Conservation (phyloP, 2,329 filamentous ascomycete genomes). For the Lachnellula cervina region DNA sequence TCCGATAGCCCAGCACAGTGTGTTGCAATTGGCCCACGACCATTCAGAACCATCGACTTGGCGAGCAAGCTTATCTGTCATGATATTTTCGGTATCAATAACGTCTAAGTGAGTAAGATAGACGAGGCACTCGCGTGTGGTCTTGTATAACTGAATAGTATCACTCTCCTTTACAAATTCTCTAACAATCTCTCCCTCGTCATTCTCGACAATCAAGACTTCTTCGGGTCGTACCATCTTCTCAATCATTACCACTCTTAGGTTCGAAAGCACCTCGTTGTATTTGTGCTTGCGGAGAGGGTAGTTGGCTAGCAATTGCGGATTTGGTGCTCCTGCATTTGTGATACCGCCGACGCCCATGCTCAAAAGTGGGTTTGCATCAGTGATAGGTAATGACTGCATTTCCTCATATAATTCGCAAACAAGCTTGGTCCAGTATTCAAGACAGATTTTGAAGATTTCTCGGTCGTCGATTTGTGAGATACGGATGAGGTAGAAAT, state of each 20-base stretch:
- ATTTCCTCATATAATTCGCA: slow-evolving; percentile 98
- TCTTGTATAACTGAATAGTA: slow-evolving; percentile 99
- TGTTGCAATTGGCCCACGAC: slow-evolving; percentile 99
- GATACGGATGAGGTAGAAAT: slow-evolving; percentile 97
- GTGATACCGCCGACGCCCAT: slow-evolving; percentile 67
- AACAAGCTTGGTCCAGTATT: slow-evolving; percentile 98
- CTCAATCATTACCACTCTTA: slow-evolving; percentile 98
- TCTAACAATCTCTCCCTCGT: slow-evolving; percentile 96
- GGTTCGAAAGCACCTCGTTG: slow-evolving; percentile 84
- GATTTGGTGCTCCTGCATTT: slow-evolving; percentile 80
- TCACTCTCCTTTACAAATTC: slow-evolving; percentile 99
- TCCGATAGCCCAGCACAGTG: slow-evolving; percentile 97
- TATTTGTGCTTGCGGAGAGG: slow-evolving; percentile 98
- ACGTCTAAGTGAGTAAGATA: slow-evolving; percentile 97
- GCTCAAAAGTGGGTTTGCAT: slow-evolving; percentile 82
- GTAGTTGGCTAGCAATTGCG: slow-evolving; percentile 79
- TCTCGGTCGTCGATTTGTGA: slow-evolving; percentile 98
- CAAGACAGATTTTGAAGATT: slow-evolving; percentile 98
- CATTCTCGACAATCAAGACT: slow-evolving; percentile 98
- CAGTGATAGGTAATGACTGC: slow-evolving; percentile 90
- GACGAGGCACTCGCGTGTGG: slow-evolving; percentile 91
- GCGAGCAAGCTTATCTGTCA: slow-evolving; percentile 95
- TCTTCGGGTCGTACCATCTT: slow-evolving; percentile 99
- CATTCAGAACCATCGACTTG: slow-evolving; percentile 95
- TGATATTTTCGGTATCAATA: slow-evolving; percentile 95